A percentile compares a stretch with the other conserved stretches of the same genome.
phyloP scores from a whole-genome alignment of 768 basidiomycete genomes.

The Leccinum fibrillosum region DNA sequence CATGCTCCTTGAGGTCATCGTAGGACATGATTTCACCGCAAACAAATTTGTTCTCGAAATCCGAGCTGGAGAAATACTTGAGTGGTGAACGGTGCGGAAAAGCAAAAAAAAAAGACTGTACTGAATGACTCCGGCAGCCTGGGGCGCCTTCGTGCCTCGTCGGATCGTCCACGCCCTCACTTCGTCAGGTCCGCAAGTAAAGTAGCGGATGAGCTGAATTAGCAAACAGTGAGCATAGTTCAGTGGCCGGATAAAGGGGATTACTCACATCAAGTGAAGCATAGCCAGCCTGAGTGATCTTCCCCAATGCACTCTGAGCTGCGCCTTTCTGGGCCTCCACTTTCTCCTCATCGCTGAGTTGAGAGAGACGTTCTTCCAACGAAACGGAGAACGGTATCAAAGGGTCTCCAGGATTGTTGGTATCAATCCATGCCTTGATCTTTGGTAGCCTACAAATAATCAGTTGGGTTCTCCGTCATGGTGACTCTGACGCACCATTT shows the following conservation, averaged over 20 bases:
- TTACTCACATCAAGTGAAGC: constrained; percentile 70
- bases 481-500: constrained; percentile 64
- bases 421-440: constrained; percentile 98
- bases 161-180: constrained; percentile 98
- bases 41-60: constrained; percentile 97
- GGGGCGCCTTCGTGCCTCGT: constrained; percentile 90
- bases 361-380: constrained; percentile 83
- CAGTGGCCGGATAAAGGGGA: not conserved
- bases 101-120: constrained; percentile 36
- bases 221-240: not conserved
- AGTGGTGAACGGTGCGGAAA: not conserved
- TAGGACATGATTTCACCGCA: constrained; percentile 97
- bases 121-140: constrained; percentile 98
- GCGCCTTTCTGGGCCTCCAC: constrained; percentile 78
- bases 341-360: constrained; percentile 61
- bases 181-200: constrained; percentile 96
- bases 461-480: not conserved
- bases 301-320: constrained; percentile 73
- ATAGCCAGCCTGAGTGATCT: constrained; percentile 96
- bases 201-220: constrained; percentile 86
- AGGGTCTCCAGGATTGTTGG: constrained; percentile 91
- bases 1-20: constrained; percentile 86
- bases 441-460: constrained; percentile 70
- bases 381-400: constrained; percentile 97
- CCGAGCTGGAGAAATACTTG: constrained; percentile 52